Conservation (phyloP, 2,329 filamentous ascomycete genomes). For the Xylaria sp. region DNA sequence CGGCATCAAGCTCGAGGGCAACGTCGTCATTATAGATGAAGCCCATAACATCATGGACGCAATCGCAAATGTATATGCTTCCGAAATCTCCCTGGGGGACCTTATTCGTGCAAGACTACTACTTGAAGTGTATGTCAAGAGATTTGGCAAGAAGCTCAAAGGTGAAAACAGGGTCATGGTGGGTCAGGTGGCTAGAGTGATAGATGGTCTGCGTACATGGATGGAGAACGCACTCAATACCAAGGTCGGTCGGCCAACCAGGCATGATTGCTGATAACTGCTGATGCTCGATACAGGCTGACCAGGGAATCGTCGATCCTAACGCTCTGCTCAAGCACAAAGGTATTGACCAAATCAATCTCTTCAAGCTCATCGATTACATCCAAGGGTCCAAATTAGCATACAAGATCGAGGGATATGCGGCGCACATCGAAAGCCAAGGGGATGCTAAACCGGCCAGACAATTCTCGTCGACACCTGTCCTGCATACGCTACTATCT, state of each 20-base stretch:
- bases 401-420: slow-evolving; percentile 92
- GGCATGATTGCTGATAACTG: background rate
- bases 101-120: slow-evolving; percentile 75
- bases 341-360: slow-evolving; percentile 92
- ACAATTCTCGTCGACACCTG: slow-evolving; percentile 53
- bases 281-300: slow-evolving; percentile 41
- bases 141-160: slow-evolving; percentile 86
- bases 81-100: slow-evolving; percentile 75
- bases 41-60: slow-evolving; percentile 98
- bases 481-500: slow-evolving; percentile 60
- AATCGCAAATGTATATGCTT: slow-evolving; percentile 83
- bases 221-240: slow-evolving; percentile 59
- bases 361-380: slow-evolving; percentile 86
- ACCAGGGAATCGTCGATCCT: slow-evolving; percentile 72
- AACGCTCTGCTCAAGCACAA: slow-evolving; percentile 79
- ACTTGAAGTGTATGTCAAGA: slow-evolving; percentile 81
- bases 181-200: slow-evolving; percentile 81
- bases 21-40: slow-evolving; percentile 95
- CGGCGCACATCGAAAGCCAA: slow-evolving; percentile 62
- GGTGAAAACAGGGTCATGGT: slow-evolving; percentile 92
- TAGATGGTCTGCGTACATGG: slow-evolving; percentile 78
- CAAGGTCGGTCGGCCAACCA: slow-evolving; percentile 48
- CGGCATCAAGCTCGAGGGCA: slow-evolving; percentile 81
- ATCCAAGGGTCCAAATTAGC: slow-evolving; percentile 91
- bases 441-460: slow-evolving; percentile 34